phyloP scores from a whole-genome alignment of 169 alveolate genomes.

The Toxoplasma gondii region DNA sequence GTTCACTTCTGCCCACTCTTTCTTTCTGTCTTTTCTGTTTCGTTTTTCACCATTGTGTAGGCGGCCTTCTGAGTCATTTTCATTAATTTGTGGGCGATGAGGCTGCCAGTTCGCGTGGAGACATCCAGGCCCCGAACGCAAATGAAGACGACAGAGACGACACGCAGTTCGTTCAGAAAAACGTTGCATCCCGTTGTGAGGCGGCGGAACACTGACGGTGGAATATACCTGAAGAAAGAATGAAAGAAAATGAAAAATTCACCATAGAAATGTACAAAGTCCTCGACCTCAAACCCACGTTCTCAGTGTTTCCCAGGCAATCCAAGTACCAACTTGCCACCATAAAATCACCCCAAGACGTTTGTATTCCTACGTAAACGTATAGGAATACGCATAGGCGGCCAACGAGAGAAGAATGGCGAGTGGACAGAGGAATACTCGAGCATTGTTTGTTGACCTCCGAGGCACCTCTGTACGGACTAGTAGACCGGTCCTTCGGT shows the following conservation, averaged over 20 bases:
- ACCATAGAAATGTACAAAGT: neutral
- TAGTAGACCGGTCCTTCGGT: too few relatives aligned
- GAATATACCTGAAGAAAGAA: conserved; percentile 71
- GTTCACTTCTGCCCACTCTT: too few relatives aligned
- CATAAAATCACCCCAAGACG: too few relatives aligned
- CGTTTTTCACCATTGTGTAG: conserved; percentile 54
- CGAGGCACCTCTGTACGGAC: too few relatives aligned
- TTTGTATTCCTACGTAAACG: too few relatives aligned
- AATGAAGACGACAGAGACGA: conserved; percentile 74
- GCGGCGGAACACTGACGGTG: conserved; percentile 80
- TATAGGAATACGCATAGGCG: too few relatives aligned
- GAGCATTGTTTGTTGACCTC: too few relatives aligned
- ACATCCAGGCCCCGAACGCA: conserved; percentile 80
- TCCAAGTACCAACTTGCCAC: neutral
- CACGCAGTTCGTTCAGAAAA: conserved; percentile 76
- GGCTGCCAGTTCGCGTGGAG: conserved; percentile 77
- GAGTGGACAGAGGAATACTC: too few relatives aligned
- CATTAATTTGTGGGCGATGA: conserved; percentile 80
- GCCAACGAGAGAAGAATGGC: too few relatives aligned
- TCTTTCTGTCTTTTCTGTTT: neutral
- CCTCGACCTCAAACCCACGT: too few relatives aligned
- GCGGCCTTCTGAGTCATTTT: conserved; percentile 69
- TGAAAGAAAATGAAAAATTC: neutral
- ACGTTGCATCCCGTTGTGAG: conserved; percentile 76
- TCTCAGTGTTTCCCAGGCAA: neutral